A percentile compares a stretch with the other conserved stretches of the same genome.
phyloP scores from a whole-genome alignment of 1,139 yeast genomes.

The Yamadazyma diospyri region DNA sequence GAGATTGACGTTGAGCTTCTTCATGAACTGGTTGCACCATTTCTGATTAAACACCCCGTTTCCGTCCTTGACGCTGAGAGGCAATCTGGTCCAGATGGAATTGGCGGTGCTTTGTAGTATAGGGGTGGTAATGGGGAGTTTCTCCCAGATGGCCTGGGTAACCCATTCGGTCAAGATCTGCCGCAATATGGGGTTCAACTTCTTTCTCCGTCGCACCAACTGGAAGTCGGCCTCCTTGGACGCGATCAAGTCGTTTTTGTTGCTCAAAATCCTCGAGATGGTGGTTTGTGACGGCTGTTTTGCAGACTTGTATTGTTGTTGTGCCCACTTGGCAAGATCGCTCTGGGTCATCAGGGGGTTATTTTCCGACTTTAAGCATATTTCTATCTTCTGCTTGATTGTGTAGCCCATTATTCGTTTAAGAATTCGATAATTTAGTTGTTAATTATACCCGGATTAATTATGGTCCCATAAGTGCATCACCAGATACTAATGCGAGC shows the following conservation, averaged over 20 bases:
- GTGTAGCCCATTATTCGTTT: conserved; percentile 51
- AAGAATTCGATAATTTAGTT: too few species aligned
- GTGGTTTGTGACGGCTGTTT: conserved; percentile 68
- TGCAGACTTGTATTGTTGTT: conserved; percentile 45
- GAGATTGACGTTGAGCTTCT: conserved; percentile 52
- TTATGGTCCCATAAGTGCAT: conserved; percentile 5
- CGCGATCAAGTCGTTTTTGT: conserved; percentile 56
- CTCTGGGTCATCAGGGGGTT: conserved; percentile 66
- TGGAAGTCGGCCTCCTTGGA: conserved; percentile 56
- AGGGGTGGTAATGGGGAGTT: conserved; percentile 61
- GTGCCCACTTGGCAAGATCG: conserved; percentile 67
- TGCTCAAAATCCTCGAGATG: conserved; percentile 56
- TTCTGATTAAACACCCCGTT: conserved; percentile 62
- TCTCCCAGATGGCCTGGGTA: conserved; percentile 65
- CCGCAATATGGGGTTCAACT: conserved; percentile 53
- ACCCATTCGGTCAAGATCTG: conserved; percentile 65
- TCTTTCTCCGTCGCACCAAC: conserved; percentile 52
- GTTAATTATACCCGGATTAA: background rate
- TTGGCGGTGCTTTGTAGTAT: conserved; percentile 62
- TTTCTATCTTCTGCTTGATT: conserved; percentile 62
- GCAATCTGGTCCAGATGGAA: conserved; percentile 60
- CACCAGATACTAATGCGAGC: conserved; percentile 12
- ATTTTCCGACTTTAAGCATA: conserved; percentile 63
- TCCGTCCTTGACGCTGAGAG: conserved; percentile 54
- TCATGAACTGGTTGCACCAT: conserved; percentile 60